These are phyloP conservation scores for Microcyclosporella mali DNA, from an alignment of 2,329 filamentous ascomycete species.

Conservation along the genomic window DNA sequence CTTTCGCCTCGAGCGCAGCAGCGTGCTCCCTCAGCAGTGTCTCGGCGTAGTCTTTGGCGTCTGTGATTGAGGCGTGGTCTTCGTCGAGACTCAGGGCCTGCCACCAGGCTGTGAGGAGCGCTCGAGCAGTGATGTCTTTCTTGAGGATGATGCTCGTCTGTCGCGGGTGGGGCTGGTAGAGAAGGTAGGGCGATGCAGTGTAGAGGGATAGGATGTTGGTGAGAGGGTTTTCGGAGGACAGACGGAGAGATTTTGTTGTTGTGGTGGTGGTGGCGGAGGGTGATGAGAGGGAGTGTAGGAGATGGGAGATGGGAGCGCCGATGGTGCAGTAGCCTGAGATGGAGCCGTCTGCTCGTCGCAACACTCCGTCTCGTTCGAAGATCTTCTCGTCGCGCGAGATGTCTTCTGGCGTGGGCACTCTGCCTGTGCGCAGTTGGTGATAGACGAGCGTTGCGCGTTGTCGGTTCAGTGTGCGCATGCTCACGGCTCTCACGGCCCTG, in stretches of 20 bases:
- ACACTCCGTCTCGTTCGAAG: slow-evolving; percentile 58
- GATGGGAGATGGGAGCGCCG: slow-evolving; percentile 35
- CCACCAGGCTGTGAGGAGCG: slow-evolving; percentile 57
- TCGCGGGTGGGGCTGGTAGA: slow-evolving; percentile 45
- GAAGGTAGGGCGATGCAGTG: slow-evolving; percentile 46
- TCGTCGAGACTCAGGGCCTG: slow-evolving; percentile 44
- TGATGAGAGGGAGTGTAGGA: slow-evolving; percentile 20
- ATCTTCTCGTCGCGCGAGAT: slow-evolving; percentile 55
- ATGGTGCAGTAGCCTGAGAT: slow-evolving; percentile 51
- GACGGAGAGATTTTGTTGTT: slow-evolving; percentile 3
- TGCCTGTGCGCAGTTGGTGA: slow-evolving; percentile 42
- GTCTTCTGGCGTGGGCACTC: slow-evolving; percentile 57
- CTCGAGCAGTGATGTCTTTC: slow-evolving; percentile 43
- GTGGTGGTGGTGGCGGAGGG: slow-evolving; percentile 3
- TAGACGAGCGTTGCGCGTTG: slow-evolving; percentile 79
- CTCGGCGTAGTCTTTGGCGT: slow-evolving; percentile 34
- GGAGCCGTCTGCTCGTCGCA: slow-evolving; percentile 49
- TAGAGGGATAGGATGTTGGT: slow-evolving; percentile 48
- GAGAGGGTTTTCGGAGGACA: slow-evolving; percentile 28
- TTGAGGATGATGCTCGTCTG: slow-evolving; percentile 57
- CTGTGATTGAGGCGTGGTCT: neutral
- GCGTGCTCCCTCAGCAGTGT: slow-evolving; percentile 43
- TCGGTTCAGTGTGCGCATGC: slow-evolving; percentile 76
- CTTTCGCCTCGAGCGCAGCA: slow-evolving; percentile 39
- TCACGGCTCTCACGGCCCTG: slow-evolving; percentile 73